A percentile compares a stretch with the other conserved stretches of the same genome.
phyloP scores from a whole-genome alignment of 1,284 basidiomycete genomes.

The Ganoderma multipileum region DNA sequence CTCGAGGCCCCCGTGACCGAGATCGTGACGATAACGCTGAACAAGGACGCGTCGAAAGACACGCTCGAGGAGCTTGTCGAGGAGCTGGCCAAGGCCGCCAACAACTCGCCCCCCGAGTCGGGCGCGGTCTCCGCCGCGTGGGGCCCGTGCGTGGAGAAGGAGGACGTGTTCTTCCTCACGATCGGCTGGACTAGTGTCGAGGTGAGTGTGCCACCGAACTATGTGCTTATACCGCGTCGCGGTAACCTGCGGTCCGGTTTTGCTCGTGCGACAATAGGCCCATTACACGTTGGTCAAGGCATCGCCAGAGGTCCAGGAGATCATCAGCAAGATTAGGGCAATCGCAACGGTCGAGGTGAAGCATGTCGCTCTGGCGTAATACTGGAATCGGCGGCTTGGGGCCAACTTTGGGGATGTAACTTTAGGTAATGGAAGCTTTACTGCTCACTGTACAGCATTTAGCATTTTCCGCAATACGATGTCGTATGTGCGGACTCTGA shows the following conservation, averaged over 20 bases:
- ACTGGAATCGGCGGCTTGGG: not conserved
- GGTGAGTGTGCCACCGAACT: constrained; percentile 16
- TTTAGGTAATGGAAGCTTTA: not conserved
- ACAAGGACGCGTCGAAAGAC: constrained; percentile 26
- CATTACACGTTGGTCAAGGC: constrained; percentile 25
- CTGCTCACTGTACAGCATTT: not conserved
- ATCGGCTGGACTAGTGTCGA: constrained; percentile 35
- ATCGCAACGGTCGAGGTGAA: constrained; percentile 11
- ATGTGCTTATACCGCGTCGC: not conserved
- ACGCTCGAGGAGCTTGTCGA: constrained; percentile 21
- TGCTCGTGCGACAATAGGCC: constrained; percentile 17
- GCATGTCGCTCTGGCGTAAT: constrained; percentile 14
- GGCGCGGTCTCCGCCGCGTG: constrained; percentile 26
- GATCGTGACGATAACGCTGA: constrained; percentile 28
- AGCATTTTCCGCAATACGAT: not conserved
- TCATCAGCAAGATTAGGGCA: constrained; percentile 7
- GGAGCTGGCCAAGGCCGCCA: constrained; percentile 19
- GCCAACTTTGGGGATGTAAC: too few species aligned
- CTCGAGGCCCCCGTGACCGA: constrained; percentile 33
- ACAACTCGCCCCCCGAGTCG: constrained; percentile 16
- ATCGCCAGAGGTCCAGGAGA: not conserved
- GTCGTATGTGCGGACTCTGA: not conserved
- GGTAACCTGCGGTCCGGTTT: too few species aligned
- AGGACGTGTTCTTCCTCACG: constrained; percentile 23
- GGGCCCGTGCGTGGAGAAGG: constrained; percentile 32